Base-by-base conservation (phyloP, 2,329 filamentous ascomycete species). In the Rutstroemia sp. region DNA sequence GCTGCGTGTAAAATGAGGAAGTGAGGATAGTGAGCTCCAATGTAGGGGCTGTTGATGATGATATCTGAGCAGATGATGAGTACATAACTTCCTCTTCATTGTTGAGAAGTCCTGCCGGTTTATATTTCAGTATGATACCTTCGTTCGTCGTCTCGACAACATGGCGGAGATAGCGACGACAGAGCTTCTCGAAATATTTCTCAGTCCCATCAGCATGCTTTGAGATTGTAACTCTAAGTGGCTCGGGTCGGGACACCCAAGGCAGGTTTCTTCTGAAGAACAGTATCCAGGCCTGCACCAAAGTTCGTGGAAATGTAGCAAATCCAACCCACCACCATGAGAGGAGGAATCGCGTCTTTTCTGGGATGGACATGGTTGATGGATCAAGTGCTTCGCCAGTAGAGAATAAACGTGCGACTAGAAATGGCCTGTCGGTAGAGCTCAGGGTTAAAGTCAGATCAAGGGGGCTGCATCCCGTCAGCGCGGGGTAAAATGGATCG, bases 241-340 rank as follows among this genome's bases (percentile, higher is more conserved):
- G 82, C 65, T 88, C 84, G 0, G 84, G 85, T 18, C 81, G 74
- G 62, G 79, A 82, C 78, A 83, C 87, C 44, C 88, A 80, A 58
- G 83, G 78, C 27, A 89, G 74, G 38, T 75, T 77, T 37, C 74
- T 74, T 25, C 69, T 68, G 67, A 83, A 81, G 67, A 81, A 84
- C 5, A 89, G 73, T 14, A 69, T 71, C 2, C 67, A 73, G 1
- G 84, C 85, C 69, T 90, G 78, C 54, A 76, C 78, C 19, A 84
- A 67, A 48, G 88, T 88, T 25, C 85, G 76, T 1, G 85, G 84
- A 61, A 85, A 82, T 0, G 85, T 88, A 23, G 79, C 72, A 27
- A 88, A 75, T 2, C 82, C 83, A 9, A 87, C 79, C 84, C 83
- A 87, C 75, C 79, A 84, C 84, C 85, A 89, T 1, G 67, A 65